Conservation (phyloP, 345 rosid genomes). For the Eutrema japonicum region DNA sequence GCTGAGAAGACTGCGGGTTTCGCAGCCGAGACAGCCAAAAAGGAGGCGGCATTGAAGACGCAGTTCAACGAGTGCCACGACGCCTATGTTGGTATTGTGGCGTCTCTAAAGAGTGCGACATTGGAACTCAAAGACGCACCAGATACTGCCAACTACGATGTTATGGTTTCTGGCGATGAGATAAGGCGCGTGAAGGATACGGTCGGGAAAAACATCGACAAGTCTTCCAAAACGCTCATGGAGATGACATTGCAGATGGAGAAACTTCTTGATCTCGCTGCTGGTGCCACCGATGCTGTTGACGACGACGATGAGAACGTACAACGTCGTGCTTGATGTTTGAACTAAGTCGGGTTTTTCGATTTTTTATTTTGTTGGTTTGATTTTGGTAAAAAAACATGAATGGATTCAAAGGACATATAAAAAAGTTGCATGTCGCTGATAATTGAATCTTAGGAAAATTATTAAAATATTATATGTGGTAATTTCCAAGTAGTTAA, state of each 20-base stretch:
- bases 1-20: slow-evolving; percentile 30
- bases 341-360: slow-evolving; percentile 10
- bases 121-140: slow-evolving; percentile 23
- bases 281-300: slow-evolving; percentile 39
- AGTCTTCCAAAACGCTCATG: slow-evolving; percentile 26
- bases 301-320: slow-evolving; percentile 34
- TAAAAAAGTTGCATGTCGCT: neutral
- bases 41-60: slow-evolving; percentile 4
- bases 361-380: slow-evolving; percentile 12
- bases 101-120: slow-evolving; percentile 33
- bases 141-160: slow-evolving; percentile 41
- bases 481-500: neutral
- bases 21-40: slow-evolving; percentile 27
- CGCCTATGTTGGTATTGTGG: slow-evolving; percentile 30
- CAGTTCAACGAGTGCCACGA: slow-evolving; percentile 31
- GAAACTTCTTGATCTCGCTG: slow-evolving; percentile 40
- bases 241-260: slow-evolving; percentile 39
- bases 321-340: slow-evolving; percentile 31
- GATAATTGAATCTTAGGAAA: slow-evolving; percentile 24
- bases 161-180: slow-evolving; percentile 33
- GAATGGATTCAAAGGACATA: slow-evolving; percentile 23
- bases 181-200: neutral
- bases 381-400: slow-evolving; percentile 12
- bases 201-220: slow-evolving; percentile 28
- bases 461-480: neutral